A percentile compares a stretch with the other conserved stretches of the same genome.
phyloP scores from a whole-genome alignment of 306 rosid species.

The Amphicarpaea edgeworthii region DNA sequence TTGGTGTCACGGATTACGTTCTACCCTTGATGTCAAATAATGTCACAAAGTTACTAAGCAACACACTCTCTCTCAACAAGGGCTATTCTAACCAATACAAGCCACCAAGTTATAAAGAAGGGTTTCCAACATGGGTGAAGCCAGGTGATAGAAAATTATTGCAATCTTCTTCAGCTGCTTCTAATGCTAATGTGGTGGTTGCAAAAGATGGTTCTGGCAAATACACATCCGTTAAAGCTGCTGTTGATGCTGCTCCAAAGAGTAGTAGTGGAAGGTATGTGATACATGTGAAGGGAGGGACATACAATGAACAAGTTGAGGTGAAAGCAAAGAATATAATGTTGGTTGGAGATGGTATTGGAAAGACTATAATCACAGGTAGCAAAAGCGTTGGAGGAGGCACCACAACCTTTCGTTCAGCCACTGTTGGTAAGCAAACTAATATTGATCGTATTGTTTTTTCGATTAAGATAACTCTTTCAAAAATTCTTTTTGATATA shows the following conservation, averaged over 20 bases:
- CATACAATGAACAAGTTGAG: slow-evolving; percentile 71
- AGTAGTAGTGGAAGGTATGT: slow-evolving; percentile 71
- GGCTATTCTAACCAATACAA: slow-evolving; percentile 16
- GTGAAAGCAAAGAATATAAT: slow-evolving; percentile 64
- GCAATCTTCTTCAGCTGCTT: slow-evolving; percentile 63
- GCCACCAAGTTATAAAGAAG: slow-evolving; percentile 42
- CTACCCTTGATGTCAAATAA: slow-evolving; percentile 65
- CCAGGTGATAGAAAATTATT: slow-evolving; percentile 75
- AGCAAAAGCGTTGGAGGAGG: slow-evolving; percentile 95
- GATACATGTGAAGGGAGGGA: slow-evolving; percentile 79
- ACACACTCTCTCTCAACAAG: slow-evolving; percentile 68
- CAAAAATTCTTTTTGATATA: no score
- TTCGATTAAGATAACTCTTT: no score
- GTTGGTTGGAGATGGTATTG: slow-evolving; percentile 90
- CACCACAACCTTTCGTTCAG: slow-evolving; percentile 75
- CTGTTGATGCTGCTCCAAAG: slow-evolving; percentile 58
- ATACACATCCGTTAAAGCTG: slow-evolving; percentile 61
- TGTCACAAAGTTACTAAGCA: slow-evolving; percentile 67
- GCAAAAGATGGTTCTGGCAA: slow-evolving; percentile 84
- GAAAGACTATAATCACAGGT: slow-evolving; percentile 80
- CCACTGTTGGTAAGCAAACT: slow-evolving; percentile 77
- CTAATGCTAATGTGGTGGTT: slow-evolving; percentile 67
- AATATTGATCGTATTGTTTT: not conserved
- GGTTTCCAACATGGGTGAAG: slow-evolving; percentile 78
- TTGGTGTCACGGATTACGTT: slow-evolving; percentile 53